Base-by-base conservation (phyloP, 306 rosid genomes). In the Fragaria iinumae region DNA sequence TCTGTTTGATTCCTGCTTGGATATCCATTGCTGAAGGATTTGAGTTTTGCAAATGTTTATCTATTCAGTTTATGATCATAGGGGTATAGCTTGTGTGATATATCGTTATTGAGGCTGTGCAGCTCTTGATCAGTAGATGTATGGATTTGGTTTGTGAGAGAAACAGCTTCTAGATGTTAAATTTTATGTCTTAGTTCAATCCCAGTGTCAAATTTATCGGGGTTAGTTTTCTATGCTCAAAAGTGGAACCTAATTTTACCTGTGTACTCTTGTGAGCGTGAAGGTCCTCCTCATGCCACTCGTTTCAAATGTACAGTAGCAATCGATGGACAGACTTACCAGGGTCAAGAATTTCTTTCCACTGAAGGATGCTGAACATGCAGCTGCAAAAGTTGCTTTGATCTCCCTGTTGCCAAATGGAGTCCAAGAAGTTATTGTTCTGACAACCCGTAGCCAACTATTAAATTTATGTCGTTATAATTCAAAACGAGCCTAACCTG, bases 311-410 rank as follows among this genome's bases (percentile, higher is more conserved):
- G 93, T 81, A 89, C 73, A 63, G 96, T 95, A 49, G 86, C 88
- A 47, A 32, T 95, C 69, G 88, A 77, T 72, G 97, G 88, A 84
- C 83, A 81, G 29, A 87, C 87, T 2, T 95, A 68, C 62, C 88
- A 78, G 85, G 83, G 93, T 84, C 80, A 74, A 48, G 87, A 82
- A 13, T 89, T 79, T 79, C 84, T 76, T 60, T 36, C 85, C 53
- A 88, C 89, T 32, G 62, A 95, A 92, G 92, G 97, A 89, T 67
- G 99, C 99, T 69, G 97, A 95, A 72, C 84, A 90, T 84, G 96
- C 96, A 36, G 97, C 90, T 75, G 99, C 99, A 59, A 87, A 85
- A 86, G 72, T 79, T 72, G 99, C 99, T 81, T 77, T 95, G 65
- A 45, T 52, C 77, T 86, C 93, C 14, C 81, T 92, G 49, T 73